These are phyloP conservation scores for Rhamnella rubrinervis DNA, from an alignment of 331 rosid genomes.

Conservation along the genomic window DNA sequence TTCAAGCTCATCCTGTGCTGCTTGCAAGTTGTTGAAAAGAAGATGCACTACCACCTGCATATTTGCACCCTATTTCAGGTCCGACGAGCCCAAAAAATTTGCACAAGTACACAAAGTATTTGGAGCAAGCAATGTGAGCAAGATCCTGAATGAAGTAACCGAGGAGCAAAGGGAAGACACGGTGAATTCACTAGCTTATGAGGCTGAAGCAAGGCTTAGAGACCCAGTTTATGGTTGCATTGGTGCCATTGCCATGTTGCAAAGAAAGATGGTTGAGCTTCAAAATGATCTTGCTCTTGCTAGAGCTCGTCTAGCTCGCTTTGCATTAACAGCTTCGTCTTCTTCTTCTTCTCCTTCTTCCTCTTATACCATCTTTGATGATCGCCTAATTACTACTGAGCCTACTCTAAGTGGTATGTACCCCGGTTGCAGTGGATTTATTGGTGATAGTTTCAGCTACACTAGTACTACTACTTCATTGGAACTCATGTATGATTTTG, in stretches of 20 bases:
- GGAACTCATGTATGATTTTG: conserved; percentile 51
- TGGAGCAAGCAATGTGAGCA: conserved; percentile 95
- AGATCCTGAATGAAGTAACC: conserved; percentile 76
- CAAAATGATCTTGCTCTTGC: conserved; percentile 79
- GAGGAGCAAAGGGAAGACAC: conserved; percentile 82
- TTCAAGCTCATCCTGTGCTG: conserved; percentile 87
- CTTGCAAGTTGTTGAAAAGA: conserved; percentile 83
- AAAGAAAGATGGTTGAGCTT: conserved; percentile 67
- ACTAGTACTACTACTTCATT: conserved; percentile 26
- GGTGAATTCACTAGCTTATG: conserved; percentile 75
- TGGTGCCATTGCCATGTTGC: conserved; percentile 74
- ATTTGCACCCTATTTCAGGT: conserved; percentile 77
- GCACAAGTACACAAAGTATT: conserved; percentile 90
- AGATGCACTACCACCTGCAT: conserved; percentile 75
- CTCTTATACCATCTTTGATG: conserved; percentile 24
- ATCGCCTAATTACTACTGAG: conserved; percentile 27
- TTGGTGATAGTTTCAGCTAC: conserved; percentile 38
- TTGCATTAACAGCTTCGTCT: conserved; percentile 20
- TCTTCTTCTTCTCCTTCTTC: conserved; percentile 19
- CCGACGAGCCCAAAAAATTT: conserved; percentile 74
- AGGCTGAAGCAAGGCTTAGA: conserved; percentile 77
- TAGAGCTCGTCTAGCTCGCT: conserved; percentile 70
- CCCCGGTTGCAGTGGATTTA: conserved; percentile 37
- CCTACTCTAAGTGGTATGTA: conserved; percentile 42
- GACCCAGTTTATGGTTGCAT: conserved; percentile 96